Evolutionary conservation across 2,329 filamentous ascomycete genomes (phyloP).

Genomic region (Knufia petricola): DNA sequence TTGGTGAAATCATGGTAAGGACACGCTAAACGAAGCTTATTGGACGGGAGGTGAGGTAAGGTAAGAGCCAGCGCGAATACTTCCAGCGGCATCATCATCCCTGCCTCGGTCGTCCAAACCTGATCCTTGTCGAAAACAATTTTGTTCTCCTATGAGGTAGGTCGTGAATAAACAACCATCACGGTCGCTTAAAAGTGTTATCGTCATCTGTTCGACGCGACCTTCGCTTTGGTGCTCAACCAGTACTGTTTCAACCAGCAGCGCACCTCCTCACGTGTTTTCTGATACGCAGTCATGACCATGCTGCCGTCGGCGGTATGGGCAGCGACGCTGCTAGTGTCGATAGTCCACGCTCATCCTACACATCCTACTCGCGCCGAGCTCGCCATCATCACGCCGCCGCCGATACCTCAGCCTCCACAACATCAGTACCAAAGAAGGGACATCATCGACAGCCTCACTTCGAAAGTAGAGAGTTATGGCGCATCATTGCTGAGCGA

Average conservation of each 20-base stretch:
- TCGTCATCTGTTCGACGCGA: too few relatives aligned
- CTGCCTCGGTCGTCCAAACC: too few relatives aligned
- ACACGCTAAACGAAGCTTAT: too few relatives aligned
- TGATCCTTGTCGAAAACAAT: too few relatives aligned
- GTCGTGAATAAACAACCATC: too few relatives aligned
- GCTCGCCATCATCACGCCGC: conserved; percentile 42
- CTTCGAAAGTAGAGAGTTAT: conserved; percentile 29
- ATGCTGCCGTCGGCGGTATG: neutral
- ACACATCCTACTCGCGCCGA: conserved; percentile 13
- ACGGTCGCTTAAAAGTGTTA: too few relatives aligned
- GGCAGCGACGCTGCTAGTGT: neutral
- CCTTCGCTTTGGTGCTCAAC: too few relatives aligned
- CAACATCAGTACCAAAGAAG: conserved; percentile 36
- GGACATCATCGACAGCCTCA: conserved; percentile 42
- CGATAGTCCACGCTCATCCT: neutral
- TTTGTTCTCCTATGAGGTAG: too few relatives aligned
- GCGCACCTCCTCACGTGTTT: neutral
- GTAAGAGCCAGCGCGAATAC: too few relatives aligned
- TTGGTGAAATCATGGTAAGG: too few relatives aligned
- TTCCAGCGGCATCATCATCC: too few relatives aligned
- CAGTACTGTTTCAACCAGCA: neutral
- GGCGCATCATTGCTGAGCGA: conserved; percentile 33
- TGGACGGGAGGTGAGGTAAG: too few relatives aligned
- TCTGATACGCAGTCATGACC: neutral
- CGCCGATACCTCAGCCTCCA: conserved; percentile 31